These are phyloP conservation scores for Clarkia xantiana DNA, from an alignment of 345 rosid species.

Conservation along the genomic window DNA sequence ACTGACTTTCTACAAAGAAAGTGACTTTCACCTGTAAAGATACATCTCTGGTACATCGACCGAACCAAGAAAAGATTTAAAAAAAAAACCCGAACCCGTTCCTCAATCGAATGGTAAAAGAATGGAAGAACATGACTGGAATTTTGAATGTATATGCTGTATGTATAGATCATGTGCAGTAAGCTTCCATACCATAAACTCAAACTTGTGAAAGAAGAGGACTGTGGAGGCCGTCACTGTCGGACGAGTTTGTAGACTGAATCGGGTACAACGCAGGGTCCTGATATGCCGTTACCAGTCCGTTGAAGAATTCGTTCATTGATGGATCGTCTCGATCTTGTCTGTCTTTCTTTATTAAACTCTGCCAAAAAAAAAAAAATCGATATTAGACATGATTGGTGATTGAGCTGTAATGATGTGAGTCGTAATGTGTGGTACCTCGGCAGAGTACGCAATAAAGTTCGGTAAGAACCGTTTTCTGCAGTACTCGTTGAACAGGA, in stretches of 20 bases:
- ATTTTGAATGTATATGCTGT: too few relatives aligned
- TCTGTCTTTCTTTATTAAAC: slow-evolving; percentile 60
- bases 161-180: too few relatives aligned
- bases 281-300: slow-evolving; percentile 48
- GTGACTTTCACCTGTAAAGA: too few relatives aligned
- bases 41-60: too few relatives aligned
- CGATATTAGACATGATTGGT: neutral
- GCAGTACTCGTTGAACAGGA: slow-evolving; percentile 91
- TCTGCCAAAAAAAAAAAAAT: slow-evolving; percentile 19
- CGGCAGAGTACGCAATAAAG: slow-evolving; percentile 67
- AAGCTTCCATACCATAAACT: slow-evolving; percentile 4
- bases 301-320: slow-evolving; percentile 46
- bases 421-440: slow-evolving; percentile 26
- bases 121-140: too few relatives aligned
- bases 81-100: too few relatives aligned
- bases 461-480: slow-evolving; percentile 86
- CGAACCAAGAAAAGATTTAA: too few relatives aligned
- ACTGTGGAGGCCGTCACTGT: slow-evolving; percentile 41
- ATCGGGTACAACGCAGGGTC: slow-evolving; percentile 71
- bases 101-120: too few relatives aligned
- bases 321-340: slow-evolving; percentile 39
- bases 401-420: neutral
- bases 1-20: too few relatives aligned
- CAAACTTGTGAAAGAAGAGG: slow-evolving; percentile 46
- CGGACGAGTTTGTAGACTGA: slow-evolving; percentile 28